These are phyloP conservation scores for Phanerochaete sordida DNA, from an alignment of 768 basidiomycete species.

Conservation along the genomic window DNA sequence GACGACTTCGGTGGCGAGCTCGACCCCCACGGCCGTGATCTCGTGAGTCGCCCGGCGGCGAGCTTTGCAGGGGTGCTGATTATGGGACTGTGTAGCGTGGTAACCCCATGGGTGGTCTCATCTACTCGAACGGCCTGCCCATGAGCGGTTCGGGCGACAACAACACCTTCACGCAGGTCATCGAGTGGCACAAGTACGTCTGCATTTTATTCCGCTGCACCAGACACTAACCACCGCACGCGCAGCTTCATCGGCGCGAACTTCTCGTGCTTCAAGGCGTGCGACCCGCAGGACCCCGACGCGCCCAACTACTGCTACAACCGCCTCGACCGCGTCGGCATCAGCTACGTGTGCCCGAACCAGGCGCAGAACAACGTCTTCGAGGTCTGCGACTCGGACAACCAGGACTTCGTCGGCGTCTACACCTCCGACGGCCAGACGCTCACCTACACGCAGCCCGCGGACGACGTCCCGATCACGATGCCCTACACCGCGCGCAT, in stretches of 20 bases:
- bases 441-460: constrained; percentile 43
- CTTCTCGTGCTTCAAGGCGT: constrained; percentile 69
- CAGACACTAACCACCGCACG: constrained; percentile 24
- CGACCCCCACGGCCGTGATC: constrained; percentile 72
- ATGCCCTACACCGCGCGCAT: constrained; percentile 39
- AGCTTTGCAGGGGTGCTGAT: neutral
- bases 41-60: constrained; percentile 14
- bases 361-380: constrained; percentile 55
- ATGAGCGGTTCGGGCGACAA: neutral
- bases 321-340: constrained; percentile 73
- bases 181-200: neutral
- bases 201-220: constrained; percentile 30
- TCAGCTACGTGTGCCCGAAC: constrained; percentile 71
- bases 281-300: constrained; percentile 49
- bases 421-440: constrained; percentile 39
- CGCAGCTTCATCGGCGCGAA: constrained; percentile 70
- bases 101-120: constrained; percentile 71
- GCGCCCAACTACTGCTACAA: constrained; percentile 61
- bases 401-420: constrained; percentile 58
- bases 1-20: constrained; percentile 74
- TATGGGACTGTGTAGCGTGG: constrained; percentile 55
- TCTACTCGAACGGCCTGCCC: constrained; percentile 54
- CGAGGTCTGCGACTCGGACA: constrained; percentile 63
- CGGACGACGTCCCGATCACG: constrained; percentile 42
- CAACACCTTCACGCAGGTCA: neutral